phyloP scores from a whole-genome alignment of 2,329 filamentous ascomycete genomes.

The Fusarium tuaranense region DNA sequence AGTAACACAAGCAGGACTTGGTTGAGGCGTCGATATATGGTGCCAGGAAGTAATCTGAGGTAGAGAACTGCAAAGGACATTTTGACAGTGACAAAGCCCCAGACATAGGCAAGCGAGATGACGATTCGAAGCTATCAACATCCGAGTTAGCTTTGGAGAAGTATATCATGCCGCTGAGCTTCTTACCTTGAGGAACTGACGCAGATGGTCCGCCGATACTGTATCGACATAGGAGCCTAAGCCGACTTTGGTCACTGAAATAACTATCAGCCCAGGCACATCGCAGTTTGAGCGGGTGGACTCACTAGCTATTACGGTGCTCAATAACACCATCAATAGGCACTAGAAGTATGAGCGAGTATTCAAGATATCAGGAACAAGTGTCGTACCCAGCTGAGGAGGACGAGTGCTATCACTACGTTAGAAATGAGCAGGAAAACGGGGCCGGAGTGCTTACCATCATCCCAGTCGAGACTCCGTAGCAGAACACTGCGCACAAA shows the following conservation, averaged over 20 bases:
- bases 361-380: neutral
- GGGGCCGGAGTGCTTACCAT: neutral
- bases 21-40: neutral
- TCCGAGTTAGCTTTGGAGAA: neutral
- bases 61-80: neutral
- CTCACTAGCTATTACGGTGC: neutral
- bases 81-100: neutral
- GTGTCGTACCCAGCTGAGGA: neutral
- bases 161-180: neutral
- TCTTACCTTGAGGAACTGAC: neutral
- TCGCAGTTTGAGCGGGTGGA: fast-evolving
- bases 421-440: neutral
- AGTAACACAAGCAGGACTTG: neutral
- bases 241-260: neutral
- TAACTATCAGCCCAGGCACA: neutral
- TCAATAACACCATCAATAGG: neutral
- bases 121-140: neutral
- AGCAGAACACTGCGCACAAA: neutral
- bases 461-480: neutral
- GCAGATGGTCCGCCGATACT: neutral
- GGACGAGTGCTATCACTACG: neutral
- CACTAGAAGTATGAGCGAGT: neutral
- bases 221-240: neutral
- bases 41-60: neutral
- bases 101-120: neutral